Conservation (phyloP, 2,329 filamentous ascomycete genomes). For the Nigrograna mackinnonii region DNA sequence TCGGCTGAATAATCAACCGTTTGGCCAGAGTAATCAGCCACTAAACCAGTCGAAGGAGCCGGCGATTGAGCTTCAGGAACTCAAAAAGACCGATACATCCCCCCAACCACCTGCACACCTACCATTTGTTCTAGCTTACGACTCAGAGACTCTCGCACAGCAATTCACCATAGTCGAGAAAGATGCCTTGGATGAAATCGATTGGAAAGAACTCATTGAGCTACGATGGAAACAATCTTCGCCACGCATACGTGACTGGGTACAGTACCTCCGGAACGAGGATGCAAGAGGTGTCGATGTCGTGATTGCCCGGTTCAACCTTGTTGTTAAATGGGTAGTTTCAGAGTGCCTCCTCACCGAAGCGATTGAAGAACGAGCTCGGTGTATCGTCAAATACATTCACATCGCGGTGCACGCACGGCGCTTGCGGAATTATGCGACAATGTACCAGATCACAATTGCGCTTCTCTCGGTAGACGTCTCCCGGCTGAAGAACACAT, state of each 20-base stretch:
- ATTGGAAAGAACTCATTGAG: slow-evolving; percentile 85
- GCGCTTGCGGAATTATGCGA: slow-evolving; percentile 79
- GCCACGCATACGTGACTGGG: slow-evolving; percentile 74
- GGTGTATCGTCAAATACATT: slow-evolving; percentile 79
- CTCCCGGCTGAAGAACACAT: slow-evolving; percentile 69
- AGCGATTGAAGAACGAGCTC: slow-evolving; percentile 70
- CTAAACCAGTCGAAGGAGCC: slow-evolving; percentile 20
- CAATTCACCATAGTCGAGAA: slow-evolving; percentile 87
- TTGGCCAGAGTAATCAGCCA: slow-evolving; percentile 12
- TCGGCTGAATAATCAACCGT: slow-evolving; percentile 24
- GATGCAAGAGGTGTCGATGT: slow-evolving; percentile 79
- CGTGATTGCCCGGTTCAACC: slow-evolving; percentile 83
- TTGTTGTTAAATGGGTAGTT: slow-evolving; percentile 85
- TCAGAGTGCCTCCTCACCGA: slow-evolving; percentile 79
- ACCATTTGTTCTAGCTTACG: slow-evolving; percentile 80
- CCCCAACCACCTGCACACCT: slow-evolving; percentile 54
- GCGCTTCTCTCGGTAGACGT: slow-evolving; percentile 76
- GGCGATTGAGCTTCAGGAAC: slow-evolving; percentile 23
- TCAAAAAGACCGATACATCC: slow-evolving; percentile 13
- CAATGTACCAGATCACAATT: slow-evolving; percentile 78
- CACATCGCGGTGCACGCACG: slow-evolving; percentile 79
- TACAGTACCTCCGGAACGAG: slow-evolving; percentile 74
- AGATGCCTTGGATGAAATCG: slow-evolving; percentile 81
- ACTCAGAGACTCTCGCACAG: slow-evolving; percentile 77
- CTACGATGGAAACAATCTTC: slow-evolving; percentile 78